Conservation (phyloP, 352 stramenopile genomes). For the Pythium chondricola region DNA sequence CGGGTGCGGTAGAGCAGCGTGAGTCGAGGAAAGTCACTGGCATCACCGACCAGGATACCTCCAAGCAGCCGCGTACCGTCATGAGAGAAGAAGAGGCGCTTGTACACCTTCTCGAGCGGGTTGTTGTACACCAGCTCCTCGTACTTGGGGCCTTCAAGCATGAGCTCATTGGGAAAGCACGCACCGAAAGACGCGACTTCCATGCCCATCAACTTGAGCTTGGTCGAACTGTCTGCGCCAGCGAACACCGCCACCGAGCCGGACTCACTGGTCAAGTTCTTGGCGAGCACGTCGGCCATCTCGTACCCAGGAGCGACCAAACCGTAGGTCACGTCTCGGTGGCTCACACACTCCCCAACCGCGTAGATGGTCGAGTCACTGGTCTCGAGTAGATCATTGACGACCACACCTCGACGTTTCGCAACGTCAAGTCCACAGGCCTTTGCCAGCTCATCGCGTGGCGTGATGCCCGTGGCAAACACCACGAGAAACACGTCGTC, state of each 20-base stretch:
- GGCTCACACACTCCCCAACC: slow-evolving; percentile 87
- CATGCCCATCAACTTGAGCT: slow-evolving; percentile 92
- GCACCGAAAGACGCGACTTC: slow-evolving; percentile 91
- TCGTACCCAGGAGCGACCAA: slow-evolving; percentile 89
- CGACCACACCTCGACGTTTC: slow-evolving; percentile 83
- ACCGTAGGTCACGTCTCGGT: slow-evolving; percentile 91
- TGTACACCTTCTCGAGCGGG: slow-evolving; percentile 84
- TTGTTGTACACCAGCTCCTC: slow-evolving; percentile 87
- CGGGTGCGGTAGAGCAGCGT: slow-evolving; percentile 51
- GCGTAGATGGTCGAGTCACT: slow-evolving; percentile 76
- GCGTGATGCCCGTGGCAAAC: slow-evolving; percentile 88
- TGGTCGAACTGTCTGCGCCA: slow-evolving; percentile 88
- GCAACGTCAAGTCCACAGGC: slow-evolving; percentile 58
- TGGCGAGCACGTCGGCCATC: slow-evolving; percentile 86
- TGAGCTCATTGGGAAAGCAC: slow-evolving; percentile 66
- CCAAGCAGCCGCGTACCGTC: slow-evolving; percentile 67
- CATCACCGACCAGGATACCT: slow-evolving; percentile 89
- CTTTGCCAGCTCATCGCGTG: slow-evolving; percentile 84
- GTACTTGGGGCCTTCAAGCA: slow-evolving; percentile 41
- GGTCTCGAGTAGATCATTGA: slow-evolving; percentile 85
- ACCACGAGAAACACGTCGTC: slow-evolving; percentile 91
- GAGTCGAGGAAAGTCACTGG: slow-evolving; percentile 84
- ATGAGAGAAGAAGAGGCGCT: slow-evolving; percentile 91
- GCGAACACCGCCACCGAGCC: slow-evolving; percentile 51
- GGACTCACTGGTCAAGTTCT: slow-evolving; percentile 46